phyloP scores from a whole-genome alignment of 208 protist genomes.

The Leishmania turanica region DNA sequence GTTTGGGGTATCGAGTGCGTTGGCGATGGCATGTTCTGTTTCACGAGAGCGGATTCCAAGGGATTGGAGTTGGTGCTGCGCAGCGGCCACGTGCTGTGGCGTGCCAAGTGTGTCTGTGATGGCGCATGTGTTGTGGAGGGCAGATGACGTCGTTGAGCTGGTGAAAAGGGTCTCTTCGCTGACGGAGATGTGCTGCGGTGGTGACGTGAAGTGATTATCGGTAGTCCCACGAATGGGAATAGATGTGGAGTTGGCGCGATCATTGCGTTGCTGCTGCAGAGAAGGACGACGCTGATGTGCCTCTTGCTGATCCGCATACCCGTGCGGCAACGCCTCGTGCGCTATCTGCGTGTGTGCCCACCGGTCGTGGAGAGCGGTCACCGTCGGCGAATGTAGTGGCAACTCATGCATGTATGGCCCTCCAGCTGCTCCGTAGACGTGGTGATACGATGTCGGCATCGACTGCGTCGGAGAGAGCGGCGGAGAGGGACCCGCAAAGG shows the following conservation, averaged over 20 bases:
- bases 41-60: too few species aligned
- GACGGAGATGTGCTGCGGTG: not conserved
- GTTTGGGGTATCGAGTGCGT: too few species aligned
- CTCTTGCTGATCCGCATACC: not conserved
- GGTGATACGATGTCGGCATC: not conserved
- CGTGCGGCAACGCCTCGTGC: not conserved
- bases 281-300: not conserved
- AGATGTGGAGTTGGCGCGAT: not conserved
- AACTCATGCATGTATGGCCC: constrained; percentile 10
- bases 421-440: not conserved
- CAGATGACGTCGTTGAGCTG: not conserved
- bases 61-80: too few species aligned
- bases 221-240: not conserved
- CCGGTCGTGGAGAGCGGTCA: not conserved
- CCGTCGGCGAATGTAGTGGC: constrained; percentile 11
- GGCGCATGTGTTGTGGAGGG: not conserved
- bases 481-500: constrained; percentile 6
- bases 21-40: too few species aligned
- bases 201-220: not conserved
- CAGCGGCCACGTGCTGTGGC: not conserved
- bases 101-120: not conserved
- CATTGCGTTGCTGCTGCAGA: not conserved
- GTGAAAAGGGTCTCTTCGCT: not conserved
- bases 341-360: not conserved
- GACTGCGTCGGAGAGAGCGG: constrained; percentile 5